Conservation (phyloP, 2,329 filamentous ascomycete species). For the Helicocarpus griseus region DNA sequence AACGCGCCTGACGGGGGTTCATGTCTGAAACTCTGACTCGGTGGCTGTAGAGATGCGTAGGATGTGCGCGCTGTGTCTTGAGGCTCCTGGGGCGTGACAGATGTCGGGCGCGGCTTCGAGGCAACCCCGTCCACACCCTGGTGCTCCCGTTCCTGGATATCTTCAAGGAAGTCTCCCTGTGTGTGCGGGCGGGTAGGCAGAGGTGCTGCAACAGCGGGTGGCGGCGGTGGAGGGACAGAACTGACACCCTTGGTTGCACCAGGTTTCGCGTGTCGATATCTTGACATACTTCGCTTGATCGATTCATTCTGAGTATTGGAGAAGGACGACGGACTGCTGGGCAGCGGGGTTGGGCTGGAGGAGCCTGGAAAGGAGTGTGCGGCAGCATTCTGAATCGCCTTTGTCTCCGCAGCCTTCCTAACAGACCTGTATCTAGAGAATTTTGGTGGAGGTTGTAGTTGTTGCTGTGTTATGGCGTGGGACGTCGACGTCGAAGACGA, state of each 20-base stretch:
- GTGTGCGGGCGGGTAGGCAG: not conserved
- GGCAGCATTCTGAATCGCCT: constrained; percentile 14
- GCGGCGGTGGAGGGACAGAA: constrained; percentile 9
- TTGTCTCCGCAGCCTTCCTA: constrained; percentile 33
- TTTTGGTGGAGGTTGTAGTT: constrained; percentile 27
- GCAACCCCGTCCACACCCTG: not conserved
- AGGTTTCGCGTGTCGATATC: constrained; percentile 25
- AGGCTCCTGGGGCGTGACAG: not conserved
- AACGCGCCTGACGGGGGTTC: not conserved
- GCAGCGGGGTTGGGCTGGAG: constrained; percentile 10
- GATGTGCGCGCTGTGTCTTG: not conserved
- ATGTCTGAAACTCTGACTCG: not conserved
- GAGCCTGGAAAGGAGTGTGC: not conserved
- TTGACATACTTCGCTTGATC: constrained; percentile 27
- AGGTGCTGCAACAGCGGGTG: not conserved
- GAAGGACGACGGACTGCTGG: constrained; percentile 3
- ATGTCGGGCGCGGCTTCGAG: not conserved
- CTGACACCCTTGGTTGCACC: constrained; percentile 6
- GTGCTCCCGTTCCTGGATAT: not conserved
- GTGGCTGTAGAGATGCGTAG: not conserved
- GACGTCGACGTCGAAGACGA: not conserved
- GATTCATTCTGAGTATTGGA: constrained; percentile 17
- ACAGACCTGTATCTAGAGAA: constrained; percentile 52
- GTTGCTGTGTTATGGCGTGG: not conserved
- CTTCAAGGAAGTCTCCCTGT: not conserved